These are phyloP conservation scores for Rhizopus arrhizus DNA, from an alignment of 371 early-diverging fungal species.

Conservation along the genomic window DNA sequence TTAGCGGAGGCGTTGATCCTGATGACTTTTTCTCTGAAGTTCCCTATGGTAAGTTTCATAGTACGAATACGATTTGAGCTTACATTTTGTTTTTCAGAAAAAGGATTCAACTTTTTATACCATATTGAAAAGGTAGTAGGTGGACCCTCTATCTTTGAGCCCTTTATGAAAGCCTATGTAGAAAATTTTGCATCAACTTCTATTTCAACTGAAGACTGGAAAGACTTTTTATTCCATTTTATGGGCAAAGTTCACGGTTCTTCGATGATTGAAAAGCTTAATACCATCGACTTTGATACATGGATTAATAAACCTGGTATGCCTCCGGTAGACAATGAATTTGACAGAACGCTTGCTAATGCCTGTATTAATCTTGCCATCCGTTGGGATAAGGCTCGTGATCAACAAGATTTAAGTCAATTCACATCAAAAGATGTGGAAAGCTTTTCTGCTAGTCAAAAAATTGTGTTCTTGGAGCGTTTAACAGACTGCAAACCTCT, in stretches of 20 bases:
- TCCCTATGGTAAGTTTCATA: conserved; percentile 76
- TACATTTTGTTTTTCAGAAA: conserved; percentile 48
- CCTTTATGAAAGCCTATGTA: conserved; percentile 85
- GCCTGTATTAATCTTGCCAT: conserved; percentile 80
- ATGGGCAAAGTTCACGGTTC: conserved; percentile 63
- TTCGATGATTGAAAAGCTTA: conserved; percentile 68
- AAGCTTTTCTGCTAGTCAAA: conserved; percentile 75
- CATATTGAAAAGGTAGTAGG: conserved; percentile 90
- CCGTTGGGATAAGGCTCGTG: conserved; percentile 69
- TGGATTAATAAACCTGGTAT: conserved; percentile 89
- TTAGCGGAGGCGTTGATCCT: conserved; percentile 82
- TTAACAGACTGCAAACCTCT: conserved; percentile 70
- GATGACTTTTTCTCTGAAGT: conserved; percentile 93
- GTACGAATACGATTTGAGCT: not conserved
- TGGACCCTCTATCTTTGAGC: conserved; percentile 79
- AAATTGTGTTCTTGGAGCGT: conserved; percentile 83
- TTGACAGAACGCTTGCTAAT: conserved; percentile 81
- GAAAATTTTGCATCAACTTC: conserved; percentile 82
- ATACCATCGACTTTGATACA: conserved; percentile 83
- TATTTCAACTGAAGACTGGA: conserved; percentile 88
- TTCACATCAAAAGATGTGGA: conserved; percentile 67
- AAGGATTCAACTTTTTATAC: conserved; percentile 93
- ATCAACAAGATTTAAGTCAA: conserved; percentile 41
- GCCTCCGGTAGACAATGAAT: conserved; percentile 86
- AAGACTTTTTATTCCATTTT: conserved; percentile 76